Evolutionary conservation across 1,139 yeast species (phyloP), one percentile per base, ranked within the genome.

Genomic region (Candida sanyaensis): DNA sequence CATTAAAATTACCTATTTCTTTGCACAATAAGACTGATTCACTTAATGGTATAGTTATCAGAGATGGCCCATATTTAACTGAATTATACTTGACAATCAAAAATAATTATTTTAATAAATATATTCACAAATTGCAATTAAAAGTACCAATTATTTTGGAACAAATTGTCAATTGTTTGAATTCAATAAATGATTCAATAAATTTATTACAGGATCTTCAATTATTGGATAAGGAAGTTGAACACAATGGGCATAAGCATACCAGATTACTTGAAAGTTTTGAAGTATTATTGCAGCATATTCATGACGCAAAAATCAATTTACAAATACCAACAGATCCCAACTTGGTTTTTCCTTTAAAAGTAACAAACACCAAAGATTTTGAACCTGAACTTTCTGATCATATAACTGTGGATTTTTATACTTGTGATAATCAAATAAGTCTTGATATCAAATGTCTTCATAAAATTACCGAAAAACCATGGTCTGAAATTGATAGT

Each of bases 261-360:
- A 54, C 56, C 9, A 43, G 50, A 21, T 58, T 73, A 42, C 58
- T 66, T 2, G 48, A 52, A 11, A 55, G 62, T 17, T 71, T 75
- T 49, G 58, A 58, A 23, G 47, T 56, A 5, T 57, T 75, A 13
- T 59, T 68, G 17, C 46, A 51, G 7, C 65, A 68, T 45, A 63
- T 75, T 5, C 65, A 63, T 32, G 50, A 54, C 9, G 77, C 78
- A 7, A 74, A 73, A 50, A 64, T 60, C 42, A 58, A 63, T 36
- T 57, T 75, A 26, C 80, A 75, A 54, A 59, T 75, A 31, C 80
- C 80, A 3, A 67, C 70, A 2, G 76, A 74, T 50, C 80, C 80
- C 1, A 47, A 46, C 17, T 58, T 75, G 12, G 76, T 75, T 17
- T 75, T 75, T 50, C 80, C 80, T 5, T 45, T 58, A 21, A 67